Base-by-base conservation (phyloP, 306 rosid genomes). In the Inga laurina region DNA sequence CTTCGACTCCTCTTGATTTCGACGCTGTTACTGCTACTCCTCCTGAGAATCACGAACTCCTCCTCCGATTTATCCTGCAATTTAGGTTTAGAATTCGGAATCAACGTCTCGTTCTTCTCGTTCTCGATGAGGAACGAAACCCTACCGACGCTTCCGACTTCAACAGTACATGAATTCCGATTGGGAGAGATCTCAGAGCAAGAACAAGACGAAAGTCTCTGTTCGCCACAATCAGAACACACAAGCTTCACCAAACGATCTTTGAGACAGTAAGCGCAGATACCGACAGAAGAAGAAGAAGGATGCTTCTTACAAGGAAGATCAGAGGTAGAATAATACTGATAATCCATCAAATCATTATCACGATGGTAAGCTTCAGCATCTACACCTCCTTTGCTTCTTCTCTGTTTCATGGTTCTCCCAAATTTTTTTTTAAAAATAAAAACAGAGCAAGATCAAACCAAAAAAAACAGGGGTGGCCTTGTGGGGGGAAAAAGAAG, bases 151-250 rank as follows among this genome's bases (percentile, higher is more conserved):
- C 98, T 92, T 0, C 99, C 99, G 2, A 94, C 94, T 46, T 97
- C 99, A 14, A 93, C 91, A 12, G 92, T 79, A 74, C 93, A 93
- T 0, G 99, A 97, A 85, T 97, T 97, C 3, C 99, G 86, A 82
- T 89, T 90, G 11, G 99, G 89, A 18, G 94, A 89, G 85, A 93
- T 90, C 74, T 93, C 99, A 24, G 99, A 97, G 80, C 99, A 97
- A 14, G 99, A 97, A 67, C 99, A 97, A 15, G 99, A 97, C 13
- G 99, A 97, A 77, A 94, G 93, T 15, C 99, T 88, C 84, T 97
- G 99, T 84, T 97, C 99, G 1, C 99, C 99, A n/a, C 99, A 97
- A 67, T 97, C 98, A 4, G 99, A 94, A 74, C 99, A 97, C 2
- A 91, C 98, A 19, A 97, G 92, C 79, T 86, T 87, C 54, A 93